Evolutionary conservation across 805 yeast species (phyloP).

Genomic region (Kodamaea kaohsiungensis): DNA sequence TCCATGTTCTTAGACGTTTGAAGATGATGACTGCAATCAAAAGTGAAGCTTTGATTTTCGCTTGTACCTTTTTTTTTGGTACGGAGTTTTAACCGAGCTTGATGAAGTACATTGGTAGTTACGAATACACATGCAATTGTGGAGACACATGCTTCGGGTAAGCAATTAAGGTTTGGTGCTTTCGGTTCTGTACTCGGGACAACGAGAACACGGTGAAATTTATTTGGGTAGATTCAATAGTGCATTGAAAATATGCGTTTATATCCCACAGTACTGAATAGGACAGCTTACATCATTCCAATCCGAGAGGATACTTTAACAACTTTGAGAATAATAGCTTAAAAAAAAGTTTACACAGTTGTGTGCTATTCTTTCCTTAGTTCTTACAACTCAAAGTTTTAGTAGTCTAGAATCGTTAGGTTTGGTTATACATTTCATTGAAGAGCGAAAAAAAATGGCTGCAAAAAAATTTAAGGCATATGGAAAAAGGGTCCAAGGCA

Average conservation of each 20-base stretch:
- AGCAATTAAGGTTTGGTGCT: not conserved
- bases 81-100: not conserved
- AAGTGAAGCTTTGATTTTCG: not conserved
- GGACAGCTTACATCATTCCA: too few relatives aligned
- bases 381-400: not conserved
- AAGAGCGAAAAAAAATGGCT: not conserved
- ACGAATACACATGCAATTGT: not conserved
- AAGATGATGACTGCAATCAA: too few relatives aligned
- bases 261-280: too few relatives aligned
- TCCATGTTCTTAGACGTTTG: too few relatives aligned
- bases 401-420: too few relatives aligned
- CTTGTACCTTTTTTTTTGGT: constrained; percentile 1
- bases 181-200: not conserved
- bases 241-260: too few relatives aligned
- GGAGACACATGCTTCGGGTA: not conserved
- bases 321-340: too few relatives aligned
- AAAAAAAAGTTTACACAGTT: too few relatives aligned
- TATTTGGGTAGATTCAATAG: too few relatives aligned
- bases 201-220: too few relatives aligned
- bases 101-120: not conserved
- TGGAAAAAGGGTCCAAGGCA: not conserved
- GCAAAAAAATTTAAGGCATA: not conserved
- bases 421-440: too few relatives aligned
- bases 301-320: too few relatives aligned
- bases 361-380: not conserved